Evolutionary conservation across 2,329 filamentous ascomycete genomes (phyloP).

Genomic region (Rhinocladiella similis): DNA sequence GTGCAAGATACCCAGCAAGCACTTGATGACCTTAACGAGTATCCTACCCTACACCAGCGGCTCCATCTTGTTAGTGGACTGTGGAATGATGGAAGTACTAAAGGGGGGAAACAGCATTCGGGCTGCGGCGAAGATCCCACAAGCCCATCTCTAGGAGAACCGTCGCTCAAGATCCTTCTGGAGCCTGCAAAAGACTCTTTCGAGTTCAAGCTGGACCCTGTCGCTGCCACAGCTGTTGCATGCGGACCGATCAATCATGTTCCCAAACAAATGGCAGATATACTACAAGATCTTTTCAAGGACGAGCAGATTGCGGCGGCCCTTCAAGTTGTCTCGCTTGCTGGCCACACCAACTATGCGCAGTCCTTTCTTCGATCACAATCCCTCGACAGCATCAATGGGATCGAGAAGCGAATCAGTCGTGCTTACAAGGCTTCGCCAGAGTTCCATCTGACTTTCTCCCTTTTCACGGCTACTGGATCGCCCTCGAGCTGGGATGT

Average conservation of each 20-base stretch:
- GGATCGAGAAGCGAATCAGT: conserved; percentile 70
- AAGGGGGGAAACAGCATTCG: background rate
- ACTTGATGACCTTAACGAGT: conserved; percentile 83
- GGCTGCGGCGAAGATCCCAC: conserved; percentile 28
- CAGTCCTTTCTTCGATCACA: conserved; percentile 38
- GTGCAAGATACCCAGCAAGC: conserved; percentile 80
- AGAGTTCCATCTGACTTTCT: conserved; percentile 94
- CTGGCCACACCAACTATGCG: conserved; percentile 32
- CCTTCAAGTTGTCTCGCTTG: conserved; percentile 51
- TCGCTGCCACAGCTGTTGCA: conserved; percentile 14
- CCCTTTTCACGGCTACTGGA: conserved; percentile 79
- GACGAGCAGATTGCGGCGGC: conserved; percentile 86
- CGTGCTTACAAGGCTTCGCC: conserved; percentile 87
- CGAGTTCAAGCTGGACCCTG: conserved; percentile 22
- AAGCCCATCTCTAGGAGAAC: conserved; percentile 39
- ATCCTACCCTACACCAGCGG: conserved; percentile 78
- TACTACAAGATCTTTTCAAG: conserved; percentile 74
- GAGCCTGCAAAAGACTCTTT: conserved; percentile 48
- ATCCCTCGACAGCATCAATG: conserved; percentile 52
- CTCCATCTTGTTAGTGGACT: conserved; percentile 61
- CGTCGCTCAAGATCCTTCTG: conserved; percentile 71
- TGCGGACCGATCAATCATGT: conserved; percentile 6
- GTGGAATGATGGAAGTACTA: conserved; percentile 1
- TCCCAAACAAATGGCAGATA: conserved; percentile 67
- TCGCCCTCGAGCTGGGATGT: conserved; percentile 89